phyloP scores from a whole-genome alignment of 345 rosid genomes.

The Isatis tinctoria region DNA sequence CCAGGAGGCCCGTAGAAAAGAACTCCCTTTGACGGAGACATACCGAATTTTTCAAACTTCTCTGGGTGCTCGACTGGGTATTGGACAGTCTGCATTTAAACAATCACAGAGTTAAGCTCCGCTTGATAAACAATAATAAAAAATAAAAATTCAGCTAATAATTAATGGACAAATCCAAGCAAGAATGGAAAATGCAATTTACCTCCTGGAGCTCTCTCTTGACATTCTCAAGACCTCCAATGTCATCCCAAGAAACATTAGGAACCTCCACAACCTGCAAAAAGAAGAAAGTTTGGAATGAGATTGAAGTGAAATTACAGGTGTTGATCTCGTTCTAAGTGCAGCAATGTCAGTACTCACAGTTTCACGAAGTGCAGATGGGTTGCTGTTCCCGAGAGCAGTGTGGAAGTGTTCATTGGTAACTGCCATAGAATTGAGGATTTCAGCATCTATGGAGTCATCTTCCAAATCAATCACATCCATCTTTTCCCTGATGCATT shows the following conservation, averaged over 20 bases:
- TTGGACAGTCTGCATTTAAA: constrained; percentile 77
- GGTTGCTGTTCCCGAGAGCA: constrained; percentile 87
- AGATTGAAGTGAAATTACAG: not conserved
- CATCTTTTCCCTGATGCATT: constrained; percentile 99
- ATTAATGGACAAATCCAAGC: not conserved
- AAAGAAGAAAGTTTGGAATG: not conserved
- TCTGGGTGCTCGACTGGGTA: constrained; percentile 99
- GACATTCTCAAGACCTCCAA: constrained; percentile 95
- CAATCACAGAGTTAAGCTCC: not conserved
- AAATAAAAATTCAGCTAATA: too few relatives aligned
- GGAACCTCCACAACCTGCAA: constrained; percentile 96
- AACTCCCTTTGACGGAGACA: constrained; percentile 98
- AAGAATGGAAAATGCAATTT: not conserved
- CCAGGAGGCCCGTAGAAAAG: constrained; percentile 99
- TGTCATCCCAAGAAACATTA: constrained; percentile 84
- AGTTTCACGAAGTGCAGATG: constrained; percentile 86
- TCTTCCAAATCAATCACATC: constrained; percentile 98
- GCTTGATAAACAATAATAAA: too few relatives aligned
- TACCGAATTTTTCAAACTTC: constrained; percentile 95
- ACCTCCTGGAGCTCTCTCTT: constrained; percentile 99
- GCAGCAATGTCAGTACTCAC: constrained; percentile 39
- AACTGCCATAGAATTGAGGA: constrained; percentile 95
- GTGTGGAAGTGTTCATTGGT: constrained; percentile 92
- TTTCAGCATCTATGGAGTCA: constrained; percentile 92
- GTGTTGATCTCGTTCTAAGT: not conserved